Percentiles rank a stretch among this genome's conserved stretches.
These are phyloP conservation scores for Corylus heterophylla DNA, from an alignment of 306 rosid species.

Conservation along the genomic window DNA sequence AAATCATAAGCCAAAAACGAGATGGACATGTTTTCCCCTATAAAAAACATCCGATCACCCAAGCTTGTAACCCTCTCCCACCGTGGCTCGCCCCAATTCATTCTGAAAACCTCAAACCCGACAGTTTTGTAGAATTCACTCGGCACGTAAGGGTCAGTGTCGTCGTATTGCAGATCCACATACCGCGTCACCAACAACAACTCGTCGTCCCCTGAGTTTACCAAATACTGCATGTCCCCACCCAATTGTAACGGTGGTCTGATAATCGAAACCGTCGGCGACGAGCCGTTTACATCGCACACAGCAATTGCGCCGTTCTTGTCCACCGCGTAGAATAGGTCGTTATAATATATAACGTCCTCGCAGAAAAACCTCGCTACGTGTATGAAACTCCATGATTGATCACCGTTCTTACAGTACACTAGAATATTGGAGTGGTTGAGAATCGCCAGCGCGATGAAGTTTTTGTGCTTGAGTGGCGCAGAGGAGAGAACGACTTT, in stretches of 20 bases:
- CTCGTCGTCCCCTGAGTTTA: constrained; percentile 47
- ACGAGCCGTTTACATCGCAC: constrained; percentile 38
- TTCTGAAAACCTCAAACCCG: constrained; percentile 49
- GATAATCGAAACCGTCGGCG: constrained; percentile 34
- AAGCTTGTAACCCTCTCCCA: constrained; percentile 51
- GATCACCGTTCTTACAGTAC: constrained; percentile 39
- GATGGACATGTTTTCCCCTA: constrained; percentile 62
- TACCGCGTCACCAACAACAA: constrained; percentile 47
- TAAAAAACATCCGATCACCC: constrained; percentile 54
- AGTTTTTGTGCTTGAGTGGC: constrained; percentile 25
- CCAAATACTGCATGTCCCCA: constrained; percentile 59
- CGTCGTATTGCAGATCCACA: constrained; percentile 36
- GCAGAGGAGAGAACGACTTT: constrained; percentile 57
- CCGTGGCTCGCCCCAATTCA: constrained; percentile 43
- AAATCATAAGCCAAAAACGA: constrained; percentile 51
- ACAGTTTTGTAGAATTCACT: constrained; percentile 43
- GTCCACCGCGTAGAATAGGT: constrained; percentile 57
- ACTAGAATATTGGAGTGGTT: constrained; percentile 43
- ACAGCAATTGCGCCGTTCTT: constrained; percentile 49
- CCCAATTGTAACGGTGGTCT: constrained; percentile 10
- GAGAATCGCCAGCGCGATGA: constrained; percentile 55
- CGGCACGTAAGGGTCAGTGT: not conserved
- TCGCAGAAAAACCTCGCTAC: constrained; percentile 43
- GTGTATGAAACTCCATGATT: constrained; percentile 50
- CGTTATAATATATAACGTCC: constrained; percentile 40